These are phyloP conservation scores for Aspergillus melleus DNA, from an alignment of 2,329 filamentous ascomycete species.

Conservation along the genomic window DNA sequence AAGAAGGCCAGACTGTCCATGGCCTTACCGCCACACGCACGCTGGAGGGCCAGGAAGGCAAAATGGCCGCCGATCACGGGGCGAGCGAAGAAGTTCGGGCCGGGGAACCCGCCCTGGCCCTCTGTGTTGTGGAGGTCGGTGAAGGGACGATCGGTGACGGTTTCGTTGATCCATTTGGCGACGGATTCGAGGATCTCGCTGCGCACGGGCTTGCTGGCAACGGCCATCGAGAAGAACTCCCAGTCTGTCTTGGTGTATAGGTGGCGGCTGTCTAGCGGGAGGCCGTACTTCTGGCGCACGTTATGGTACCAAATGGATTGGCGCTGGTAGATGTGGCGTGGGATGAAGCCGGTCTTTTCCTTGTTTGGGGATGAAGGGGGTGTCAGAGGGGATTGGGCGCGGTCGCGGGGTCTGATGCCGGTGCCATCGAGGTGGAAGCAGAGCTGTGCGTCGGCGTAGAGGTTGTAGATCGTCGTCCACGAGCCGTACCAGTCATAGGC, in stretches of 20 bases:
- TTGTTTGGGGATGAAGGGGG: slow-evolving; percentile 16
- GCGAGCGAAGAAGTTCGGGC: slow-evolving; percentile 73
- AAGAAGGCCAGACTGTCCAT: slow-evolving; percentile 56
- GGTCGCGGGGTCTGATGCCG: slow-evolving; percentile 19
- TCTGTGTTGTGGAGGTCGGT: slow-evolving; percentile 84
- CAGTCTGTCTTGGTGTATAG: slow-evolving; percentile 87
- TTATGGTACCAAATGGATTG: slow-evolving; percentile 79
- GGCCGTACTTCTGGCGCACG: slow-evolving; percentile 77
- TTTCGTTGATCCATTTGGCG: slow-evolving; percentile 82
- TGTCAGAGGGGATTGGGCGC: slow-evolving; percentile 1
- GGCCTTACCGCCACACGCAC: slow-evolving; percentile 72
- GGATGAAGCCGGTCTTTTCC: slow-evolving; percentile 61
- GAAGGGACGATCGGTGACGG: slow-evolving; percentile 70
- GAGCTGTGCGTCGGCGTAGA: slow-evolving; percentile 76
- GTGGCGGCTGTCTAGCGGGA: slow-evolving; percentile 79
- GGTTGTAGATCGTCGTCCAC: slow-evolving; percentile 83
- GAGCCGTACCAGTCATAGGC: slow-evolving; percentile 78
- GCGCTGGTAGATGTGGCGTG: slow-evolving; percentile 71
- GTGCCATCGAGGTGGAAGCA: slow-evolving; percentile 70
- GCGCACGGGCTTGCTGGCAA: slow-evolving; percentile 67
- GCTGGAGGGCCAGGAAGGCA: slow-evolving; percentile 77
- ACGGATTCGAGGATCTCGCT: slow-evolving; percentile 72
- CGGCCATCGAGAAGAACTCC: slow-evolving; percentile 85
- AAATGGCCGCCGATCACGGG: slow-evolving; percentile 86
- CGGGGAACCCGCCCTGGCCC: slow-evolving; percentile 71